A percentile compares a stretch with the other conserved stretches of the same genome.
These are phyloP conservation scores for Neobulgaria alba DNA, from an alignment of 2,329 filamentous ascomycete genomes.

Conservation along the genomic window DNA sequence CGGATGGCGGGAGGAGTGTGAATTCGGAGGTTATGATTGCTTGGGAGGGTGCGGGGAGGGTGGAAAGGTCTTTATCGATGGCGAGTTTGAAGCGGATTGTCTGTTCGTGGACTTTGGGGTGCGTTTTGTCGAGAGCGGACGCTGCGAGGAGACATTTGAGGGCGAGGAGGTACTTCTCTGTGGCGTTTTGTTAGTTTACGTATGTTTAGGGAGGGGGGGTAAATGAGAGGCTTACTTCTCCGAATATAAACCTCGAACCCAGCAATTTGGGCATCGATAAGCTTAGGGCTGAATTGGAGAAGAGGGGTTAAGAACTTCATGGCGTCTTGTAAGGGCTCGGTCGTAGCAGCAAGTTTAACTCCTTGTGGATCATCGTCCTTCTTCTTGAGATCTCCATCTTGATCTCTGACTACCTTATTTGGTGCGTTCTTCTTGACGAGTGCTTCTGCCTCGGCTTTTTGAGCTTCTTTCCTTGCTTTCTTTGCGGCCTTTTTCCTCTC, in stretches of 20 bases:
- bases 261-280: conserved; percentile 70
- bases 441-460: conserved; percentile 67
- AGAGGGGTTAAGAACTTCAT: conserved; percentile 79
- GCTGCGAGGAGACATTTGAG: conserved; percentile 77
- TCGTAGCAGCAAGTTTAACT: conserved; percentile 68
- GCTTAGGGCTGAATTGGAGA: conserved; percentile 73
- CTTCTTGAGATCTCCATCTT: conserved; percentile 65
- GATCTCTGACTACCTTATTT: conserved; percentile 57
- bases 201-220: no score
- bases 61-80: conserved; percentile 45
- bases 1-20: conserved; percentile 45
- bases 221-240: conserved; percentile 54
- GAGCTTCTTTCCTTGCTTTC: conserved; percentile 78
- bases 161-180: conserved; percentile 81
- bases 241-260: conserved; percentile 88
- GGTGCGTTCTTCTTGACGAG: conserved; percentile 78
- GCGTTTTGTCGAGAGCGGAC: conserved; percentile 55
- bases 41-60: conserved; percentile 56
- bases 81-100: conserved; percentile 58
- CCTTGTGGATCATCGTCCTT: conserved; percentile 86
- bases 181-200: conserved; percentile 22
- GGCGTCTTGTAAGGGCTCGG: conserved; percentile 74
- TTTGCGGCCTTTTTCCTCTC: conserved; percentile 83
- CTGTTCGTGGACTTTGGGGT: conserved; percentile 70
- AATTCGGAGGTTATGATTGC: conserved; percentile 65